phyloP scores from a whole-genome alignment of 805 yeast genomes.

The Metschnikowia proteae region DNA sequence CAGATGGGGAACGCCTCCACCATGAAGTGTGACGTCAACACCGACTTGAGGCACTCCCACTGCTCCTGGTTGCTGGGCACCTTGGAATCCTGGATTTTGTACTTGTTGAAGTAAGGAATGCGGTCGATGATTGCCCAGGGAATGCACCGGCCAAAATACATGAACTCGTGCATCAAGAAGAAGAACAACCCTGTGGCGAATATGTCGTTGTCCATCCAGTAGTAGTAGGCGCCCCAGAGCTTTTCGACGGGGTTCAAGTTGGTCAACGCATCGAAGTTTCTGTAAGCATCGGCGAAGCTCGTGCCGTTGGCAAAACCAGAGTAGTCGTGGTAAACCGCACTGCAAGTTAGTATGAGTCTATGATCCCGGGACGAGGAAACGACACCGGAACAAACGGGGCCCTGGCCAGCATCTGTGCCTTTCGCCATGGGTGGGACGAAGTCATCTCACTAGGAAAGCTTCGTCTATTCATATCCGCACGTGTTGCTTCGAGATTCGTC shows the following conservation, averaged over 20 bases:
- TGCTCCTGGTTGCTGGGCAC: conserved; percentile 54
- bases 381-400: too few relatives aligned
- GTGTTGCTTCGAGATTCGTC: too few relatives aligned
- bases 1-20: conserved; percentile 61
- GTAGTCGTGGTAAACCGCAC: conserved; percentile 35
- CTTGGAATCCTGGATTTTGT: conserved; percentile 53
- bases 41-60: conserved; percentile 61
- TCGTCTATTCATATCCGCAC: too few relatives aligned
- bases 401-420: not conserved
- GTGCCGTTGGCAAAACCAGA: conserved; percentile 31
- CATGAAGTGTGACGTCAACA: conserved; percentile 50
- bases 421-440: too few relatives aligned
- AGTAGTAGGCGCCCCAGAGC: conserved; percentile 55
- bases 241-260: conserved; percentile 39
- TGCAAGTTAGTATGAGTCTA: conserved; percentile 15
- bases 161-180: conserved; percentile 52
- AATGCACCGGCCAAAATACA: conserved; percentile 55
- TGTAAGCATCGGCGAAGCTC: conserved; percentile 26
- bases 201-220: conserved; percentile 50
- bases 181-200: conserved; percentile 57
- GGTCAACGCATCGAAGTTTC: conserved; percentile 17
- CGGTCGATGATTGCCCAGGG: conserved; percentile 57
- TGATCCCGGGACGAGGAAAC: too few relatives aligned
- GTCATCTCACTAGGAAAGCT: too few relatives aligned
- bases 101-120: conserved; percentile 48